Percentiles rank a stretch among this genome's conserved stretches.
Evolutionary conservation across 2,329 filamentous ascomycete species (phyloP).

Genomic region (Ilyonectria sp.): DNA sequence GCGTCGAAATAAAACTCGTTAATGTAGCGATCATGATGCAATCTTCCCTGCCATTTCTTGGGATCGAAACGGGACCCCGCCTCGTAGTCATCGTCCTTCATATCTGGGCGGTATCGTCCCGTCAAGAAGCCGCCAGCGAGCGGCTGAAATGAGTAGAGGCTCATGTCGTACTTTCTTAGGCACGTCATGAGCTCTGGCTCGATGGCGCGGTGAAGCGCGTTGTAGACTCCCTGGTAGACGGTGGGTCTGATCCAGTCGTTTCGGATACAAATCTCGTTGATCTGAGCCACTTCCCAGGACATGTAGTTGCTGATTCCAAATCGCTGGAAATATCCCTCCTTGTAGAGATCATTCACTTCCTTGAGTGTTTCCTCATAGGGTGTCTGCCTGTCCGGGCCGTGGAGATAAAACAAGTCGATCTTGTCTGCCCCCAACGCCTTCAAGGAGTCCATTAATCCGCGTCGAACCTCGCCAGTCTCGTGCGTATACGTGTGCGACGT

Average conservation of each 20-base stretch:
- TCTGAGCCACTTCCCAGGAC: slow-evolving; percentile 83
- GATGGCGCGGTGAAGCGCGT: slow-evolving; percentile 63
- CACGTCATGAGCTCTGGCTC: slow-evolving; percentile 77
- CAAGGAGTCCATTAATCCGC: slow-evolving; percentile 15
- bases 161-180: slow-evolving; percentile 77
- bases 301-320: slow-evolving; percentile 82
- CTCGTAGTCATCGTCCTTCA: slow-evolving; percentile 45
- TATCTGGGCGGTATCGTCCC: slow-evolving; percentile 64
- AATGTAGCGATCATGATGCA: slow-evolving; percentile 66
- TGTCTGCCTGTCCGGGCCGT: slow-evolving; percentile 71
- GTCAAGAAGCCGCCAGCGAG: slow-evolving; percentile 79
- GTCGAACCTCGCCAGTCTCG: slow-evolving; percentile 9
- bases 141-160: slow-evolving; percentile 80
- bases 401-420: slow-evolving; percentile 43
- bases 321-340: slow-evolving; percentile 78
- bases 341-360: slow-evolving; percentile 78
- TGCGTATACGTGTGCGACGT: slow-evolving; percentile 16
- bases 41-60: slow-evolving; percentile 11
- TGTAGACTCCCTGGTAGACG: slow-evolving; percentile 83
- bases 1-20: slow-evolving; percentile 71
- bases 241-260: slow-evolving; percentile 81
- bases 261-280: slow-evolving; percentile 77
- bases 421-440: slow-evolving; percentile 13
- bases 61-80: slow-evolving; percentile 43
- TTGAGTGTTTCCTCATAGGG: slow-evolving; percentile 79